Base-by-base conservation (phyloP, 2,329 filamentous ascomycete genomes). In the Setomelanomma holmii region DNA sequence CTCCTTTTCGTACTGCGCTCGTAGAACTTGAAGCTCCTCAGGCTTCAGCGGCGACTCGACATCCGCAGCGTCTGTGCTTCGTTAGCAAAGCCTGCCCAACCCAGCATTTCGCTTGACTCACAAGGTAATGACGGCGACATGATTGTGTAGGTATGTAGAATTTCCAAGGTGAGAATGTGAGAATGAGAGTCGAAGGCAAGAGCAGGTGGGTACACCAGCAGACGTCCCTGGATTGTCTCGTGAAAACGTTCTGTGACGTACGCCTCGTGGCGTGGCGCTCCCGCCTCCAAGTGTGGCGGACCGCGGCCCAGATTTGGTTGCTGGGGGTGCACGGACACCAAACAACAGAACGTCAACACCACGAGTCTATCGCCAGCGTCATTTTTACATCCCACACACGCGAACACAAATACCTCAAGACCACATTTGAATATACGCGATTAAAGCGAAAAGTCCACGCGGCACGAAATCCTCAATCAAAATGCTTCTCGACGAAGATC, bases 401-500 rank as follows among this genome's bases (percentile, higher is more conserved):
- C 46, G 36, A 10, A 40, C 21, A 42, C 47, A 23, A 34, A 42
- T 22, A 36, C 34, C 35, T 39, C 19, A 1, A 1, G 7, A 2
- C 21, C n/a, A 4, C 7, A 20, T n/a, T 24, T 2, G 49, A 55
- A 51, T 21, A 12, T 8, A 22, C 11, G 35, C 34, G 39, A 27
- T 30, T 17, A 10, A 39, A 14, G 4, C 17, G 21, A 11, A 45
- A 21, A 17, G 5, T 1, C 40, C n/a, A 47, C 57, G 44, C 53
- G 44, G 59, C 36, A 46, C 41, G 4, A 16, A 51, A 20, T 12
- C 4, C 16, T 8, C 45, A 45, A 24, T 55, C 79, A 91, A 78
- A 60, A 97, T 98, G 89, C 84, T 97, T 74, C 90, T 98, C 78
- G 91, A 96, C 78, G 93, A 97, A 79, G 90, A 95, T 75, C 93